Evolutionary conservation across 768 basidiomycete species (phyloP), one percentile per base, ranked within the genome.

Genomic region (Russula griseocarnosa): DNA sequence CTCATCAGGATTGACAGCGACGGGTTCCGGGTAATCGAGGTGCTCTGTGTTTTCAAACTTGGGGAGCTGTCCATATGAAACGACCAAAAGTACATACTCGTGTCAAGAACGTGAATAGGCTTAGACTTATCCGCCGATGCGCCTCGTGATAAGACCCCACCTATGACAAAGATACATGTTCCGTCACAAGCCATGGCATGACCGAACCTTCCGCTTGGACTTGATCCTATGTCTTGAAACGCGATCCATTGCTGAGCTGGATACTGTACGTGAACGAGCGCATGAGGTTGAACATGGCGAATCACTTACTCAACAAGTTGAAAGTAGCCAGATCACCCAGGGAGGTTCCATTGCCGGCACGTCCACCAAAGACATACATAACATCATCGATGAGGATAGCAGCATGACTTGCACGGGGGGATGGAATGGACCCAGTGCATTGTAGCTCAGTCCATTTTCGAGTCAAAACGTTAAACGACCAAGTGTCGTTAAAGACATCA

Each of bases 201-300:
- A 2, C 96, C 97, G 9, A 92, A 94, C 55, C 97, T 83, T 2
- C 93, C 91, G 44, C 81, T 86, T 0, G 97, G 97, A 18, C 92
- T 84, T 18, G 96, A 95, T 0, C 97, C 97, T 95, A 98, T 98
- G 72, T 98, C 97, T 75, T 97, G 94, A 80, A 98, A 98, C 92
- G 94, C 98, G 77, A 94, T 98, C 97, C 97, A 99, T 70, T 95
- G 82, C 71, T 94, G 92, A 75, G 94, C 96, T 98, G 73, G 40
- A 52, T 53, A 49, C 52, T 44, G 86, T 61, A 60, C 34, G 54
- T 58, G 24, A 60, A 22, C 10, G 22, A 47, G 40, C 16, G 30
- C 42, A 36, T 6, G 4, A 18, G 46, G 42, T 34, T 34, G 54
- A 42, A n/a, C 16, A 22, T n/a, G 11, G 1, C 8, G 18, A 42